Evolutionary conservation across 805 yeast genomes (phyloP).

Genomic region (Zygotorulaspora danielsina): DNA sequence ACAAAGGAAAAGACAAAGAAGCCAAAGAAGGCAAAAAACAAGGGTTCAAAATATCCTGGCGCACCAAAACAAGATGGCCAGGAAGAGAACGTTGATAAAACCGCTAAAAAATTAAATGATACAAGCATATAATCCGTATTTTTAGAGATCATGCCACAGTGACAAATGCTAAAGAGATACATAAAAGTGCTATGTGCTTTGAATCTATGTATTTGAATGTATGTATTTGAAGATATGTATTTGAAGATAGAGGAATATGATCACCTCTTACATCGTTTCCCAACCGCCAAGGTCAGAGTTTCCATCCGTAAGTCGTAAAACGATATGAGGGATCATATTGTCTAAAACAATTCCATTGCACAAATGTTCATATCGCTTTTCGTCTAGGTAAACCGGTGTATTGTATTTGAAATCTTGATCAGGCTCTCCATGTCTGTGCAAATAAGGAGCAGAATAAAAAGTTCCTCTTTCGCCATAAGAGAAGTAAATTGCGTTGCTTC

Average conservation of each 20-base stretch:
- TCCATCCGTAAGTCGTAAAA: conserved; percentile 77
- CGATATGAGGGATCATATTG: conserved; percentile 69
- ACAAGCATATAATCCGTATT: conserved; percentile 12
- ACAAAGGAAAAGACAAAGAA: conserved; percentile 55
- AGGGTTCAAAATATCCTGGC: conserved; percentile 90
- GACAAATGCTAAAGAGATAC: too few species aligned
- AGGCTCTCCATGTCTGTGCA: conserved; percentile 81
- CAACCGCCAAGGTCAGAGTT: conserved; percentile 89
- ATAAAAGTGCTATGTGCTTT: neutral
- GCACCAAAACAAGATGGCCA: conserved; percentile 33
- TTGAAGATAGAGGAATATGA: too few species aligned
- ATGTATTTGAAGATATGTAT: too few species aligned
- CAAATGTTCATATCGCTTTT: conserved; percentile 59
- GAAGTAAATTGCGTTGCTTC: conserved; percentile 37
- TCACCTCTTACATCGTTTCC: conserved; percentile 60
- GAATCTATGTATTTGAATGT: too few species aligned
- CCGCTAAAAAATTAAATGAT: conserved; percentile 29
- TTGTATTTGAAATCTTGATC: conserved; percentile 69
- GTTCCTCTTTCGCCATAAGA: conserved; percentile 72
- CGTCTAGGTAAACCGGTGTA: conserved; percentile 64
- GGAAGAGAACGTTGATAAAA: conserved; percentile 25
- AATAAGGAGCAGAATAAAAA: conserved; percentile 76
- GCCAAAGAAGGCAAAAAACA: conserved; percentile 76
- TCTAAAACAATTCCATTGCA: conserved; percentile 68
- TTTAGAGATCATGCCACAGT: too few species aligned